A percentile compares a stretch with the other conserved stretches of the same genome.
Evolutionary conservation across 1,139 yeast species (phyloP).

Genomic region (Nadsonia commutata): DNA sequence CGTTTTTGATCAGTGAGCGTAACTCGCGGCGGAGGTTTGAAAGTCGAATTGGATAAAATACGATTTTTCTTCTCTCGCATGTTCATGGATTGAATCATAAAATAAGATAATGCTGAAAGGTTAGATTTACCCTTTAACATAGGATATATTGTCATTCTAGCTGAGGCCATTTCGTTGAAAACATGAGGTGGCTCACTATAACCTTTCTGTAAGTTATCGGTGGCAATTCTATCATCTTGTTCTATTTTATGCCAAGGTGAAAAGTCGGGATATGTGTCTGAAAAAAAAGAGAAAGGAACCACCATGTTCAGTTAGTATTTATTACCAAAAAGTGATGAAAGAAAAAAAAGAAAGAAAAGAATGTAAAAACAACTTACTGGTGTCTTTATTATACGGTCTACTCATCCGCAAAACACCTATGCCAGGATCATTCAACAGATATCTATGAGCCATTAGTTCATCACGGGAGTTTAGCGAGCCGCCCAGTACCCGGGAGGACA

Average conservation of each 20-base stretch:
- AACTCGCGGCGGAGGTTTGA: constrained; percentile 73
- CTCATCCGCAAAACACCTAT: not conserved
- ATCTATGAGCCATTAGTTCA: not conserved
- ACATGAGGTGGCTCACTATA: constrained; percentile 41
- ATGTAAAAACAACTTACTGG: constrained; percentile 4
- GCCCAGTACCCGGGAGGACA: not conserved
- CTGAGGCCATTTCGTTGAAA: constrained; percentile 31
- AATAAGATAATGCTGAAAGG: constrained; percentile 45
- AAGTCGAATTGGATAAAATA: constrained; percentile 39
- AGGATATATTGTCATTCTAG: constrained; percentile 18
- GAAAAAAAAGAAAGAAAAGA: not conserved
- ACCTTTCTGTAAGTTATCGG: constrained; percentile 43
- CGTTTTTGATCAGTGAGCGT: constrained; percentile 76
- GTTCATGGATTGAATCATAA: constrained; percentile 49
- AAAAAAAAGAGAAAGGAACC: constrained; percentile 1
- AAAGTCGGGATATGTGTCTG: constrained; percentile 54
- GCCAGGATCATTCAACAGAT: not conserved
- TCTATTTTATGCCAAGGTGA: constrained; percentile 58
- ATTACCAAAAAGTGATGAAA: not conserved
- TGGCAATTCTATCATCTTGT: constrained; percentile 37
- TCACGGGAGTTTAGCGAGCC: not conserved
- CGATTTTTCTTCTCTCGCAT: constrained; percentile 54
- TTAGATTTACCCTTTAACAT: constrained; percentile 32
- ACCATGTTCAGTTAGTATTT: not conserved
- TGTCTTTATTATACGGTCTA: constrained; percentile 7